phyloP scores from a whole-genome alignment of 2,329 filamentous ascomycete species.

The Exophiala mesophila region DNA sequence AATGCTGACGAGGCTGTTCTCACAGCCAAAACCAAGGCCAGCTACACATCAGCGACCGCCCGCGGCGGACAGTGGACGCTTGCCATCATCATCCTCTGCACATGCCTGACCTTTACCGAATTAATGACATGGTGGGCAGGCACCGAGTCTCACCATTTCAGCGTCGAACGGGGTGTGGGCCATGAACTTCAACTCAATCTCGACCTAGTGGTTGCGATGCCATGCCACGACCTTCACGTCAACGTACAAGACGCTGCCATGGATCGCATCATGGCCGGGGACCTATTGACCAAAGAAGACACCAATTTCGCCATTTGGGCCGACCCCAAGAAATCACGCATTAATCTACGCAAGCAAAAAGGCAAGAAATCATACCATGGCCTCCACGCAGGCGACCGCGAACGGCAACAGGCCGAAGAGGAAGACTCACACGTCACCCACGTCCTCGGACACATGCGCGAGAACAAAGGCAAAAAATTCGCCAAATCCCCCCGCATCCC shows the following conservation, averaged over 20 bases:
- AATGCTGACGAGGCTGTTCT: too few relatives aligned
- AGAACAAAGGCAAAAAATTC: constrained; percentile 61
- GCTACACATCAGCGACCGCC: constrained; percentile 78
- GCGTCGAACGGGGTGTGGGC: constrained; percentile 85
- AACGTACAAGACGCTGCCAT: constrained; percentile 96
- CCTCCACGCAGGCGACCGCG: constrained; percentile 60
- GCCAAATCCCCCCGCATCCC: constrained; percentile 67
- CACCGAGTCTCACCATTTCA: constrained; percentile 80
- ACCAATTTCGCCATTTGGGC: constrained; percentile 78
- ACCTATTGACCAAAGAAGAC: constrained; percentile 66
- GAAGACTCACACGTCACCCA: constrained; percentile 84
- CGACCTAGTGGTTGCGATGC: constrained; percentile 87
- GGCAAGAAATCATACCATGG: constrained; percentile 54
- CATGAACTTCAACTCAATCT: constrained; percentile 90
- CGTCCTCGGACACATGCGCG: constrained; percentile 69
- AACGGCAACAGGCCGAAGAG: constrained; percentile 44
- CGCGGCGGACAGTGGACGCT: constrained; percentile 94
- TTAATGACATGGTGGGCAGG: constrained; percentile 78
- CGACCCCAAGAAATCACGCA: constrained; percentile 28
- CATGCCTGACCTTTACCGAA: constrained; percentile 72
- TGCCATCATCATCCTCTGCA: constrained; percentile 68
- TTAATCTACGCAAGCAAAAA: constrained; percentile 54
- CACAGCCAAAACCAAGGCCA: constrained; percentile 94
- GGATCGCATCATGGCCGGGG: constrained; percentile 80
- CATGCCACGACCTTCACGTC: constrained; percentile 80